Percentiles rank a stretch among this genome's conserved stretches.
phyloP scores from a whole-genome alignment of 306 rosid species.

The Lagenaria siceraria region DNA sequence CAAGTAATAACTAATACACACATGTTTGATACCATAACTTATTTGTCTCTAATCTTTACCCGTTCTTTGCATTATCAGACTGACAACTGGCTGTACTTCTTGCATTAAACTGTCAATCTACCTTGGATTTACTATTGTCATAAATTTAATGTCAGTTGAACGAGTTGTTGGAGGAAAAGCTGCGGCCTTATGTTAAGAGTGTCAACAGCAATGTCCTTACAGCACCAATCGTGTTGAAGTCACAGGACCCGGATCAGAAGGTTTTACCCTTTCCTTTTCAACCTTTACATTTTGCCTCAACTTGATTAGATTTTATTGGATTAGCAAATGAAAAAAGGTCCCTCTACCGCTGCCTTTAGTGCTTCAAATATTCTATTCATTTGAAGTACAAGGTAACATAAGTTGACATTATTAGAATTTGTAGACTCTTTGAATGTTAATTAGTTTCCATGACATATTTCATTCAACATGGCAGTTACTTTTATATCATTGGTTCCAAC shows the following conservation, averaged over 20 bases:
- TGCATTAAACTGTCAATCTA: neutral
- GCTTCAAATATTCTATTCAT: neutral
- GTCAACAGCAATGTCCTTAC: conserved; percentile 39
- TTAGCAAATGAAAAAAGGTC: neutral
- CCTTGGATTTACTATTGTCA: neutral
- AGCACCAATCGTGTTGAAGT: conserved; percentile 51
- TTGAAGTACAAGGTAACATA: neutral
- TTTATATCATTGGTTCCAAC: neutral
- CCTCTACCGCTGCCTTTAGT: neutral
- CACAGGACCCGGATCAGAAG: conserved; percentile 44
- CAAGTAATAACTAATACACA: neutral
- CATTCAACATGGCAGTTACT: neutral
- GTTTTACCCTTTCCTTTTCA: conserved; percentile 20
- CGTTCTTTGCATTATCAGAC: neutral
- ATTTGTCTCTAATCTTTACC: neutral
- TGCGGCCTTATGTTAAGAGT: conserved; percentile 53
- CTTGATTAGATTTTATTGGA: neutral
- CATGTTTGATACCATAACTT: neutral
- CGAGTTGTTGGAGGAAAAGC: conserved; percentile 72
- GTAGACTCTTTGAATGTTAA: neutral
- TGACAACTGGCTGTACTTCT: neutral
- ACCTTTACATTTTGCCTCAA: neutral
- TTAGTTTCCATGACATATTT: neutral
- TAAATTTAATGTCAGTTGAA: conserved; percentile 43
- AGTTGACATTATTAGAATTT: neutral